phyloP scores from a whole-genome alignment of 352 stramenopile species.

The Lagenidium giganteum region DNA sequence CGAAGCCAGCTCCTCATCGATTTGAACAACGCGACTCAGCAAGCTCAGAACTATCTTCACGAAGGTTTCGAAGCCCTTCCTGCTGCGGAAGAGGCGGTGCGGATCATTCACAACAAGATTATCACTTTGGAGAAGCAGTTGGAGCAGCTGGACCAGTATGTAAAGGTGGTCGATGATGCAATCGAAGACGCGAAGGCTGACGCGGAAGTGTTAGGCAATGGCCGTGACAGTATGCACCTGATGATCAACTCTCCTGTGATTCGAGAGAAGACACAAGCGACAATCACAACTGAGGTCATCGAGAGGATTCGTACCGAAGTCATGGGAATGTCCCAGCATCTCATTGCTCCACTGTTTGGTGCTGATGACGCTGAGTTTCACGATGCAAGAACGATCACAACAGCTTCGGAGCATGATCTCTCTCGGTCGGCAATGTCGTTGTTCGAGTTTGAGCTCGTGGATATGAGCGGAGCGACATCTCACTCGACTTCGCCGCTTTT shows the following conservation, averaged over 20 bases:
- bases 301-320: slow-evolving; percentile 54
- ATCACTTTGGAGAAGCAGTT: slow-evolving; percentile 69
- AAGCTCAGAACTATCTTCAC: slow-evolving; percentile 81
- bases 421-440: slow-evolving; percentile 50
- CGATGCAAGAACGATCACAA: slow-evolving; percentile 49
- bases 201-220: slow-evolving; percentile 35
- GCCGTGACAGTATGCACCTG: slow-evolving; percentile 60
- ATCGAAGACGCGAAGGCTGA: slow-evolving; percentile 66
- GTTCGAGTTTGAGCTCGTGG: slow-evolving; percentile 84
- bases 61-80: slow-evolving; percentile 74
- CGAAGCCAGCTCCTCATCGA: slow-evolving; percentile 78
- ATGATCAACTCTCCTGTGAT: slow-evolving; percentile 14
- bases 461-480: slow-evolving; percentile 67
- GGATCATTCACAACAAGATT: slow-evolving; percentile 81
- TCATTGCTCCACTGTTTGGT: slow-evolving; percentile 71
- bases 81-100: slow-evolving; percentile 72
- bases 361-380: slow-evolving; percentile 84
- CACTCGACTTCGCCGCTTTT: slow-evolving; percentile 58
- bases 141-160: slow-evolving; percentile 50
- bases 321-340: slow-evolving; percentile 66
- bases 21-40: slow-evolving; percentile 73
- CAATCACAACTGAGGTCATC: slow-evolving; percentile 34
- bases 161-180: slow-evolving; percentile 68
- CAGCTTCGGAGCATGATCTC: slow-evolving; percentile 41
- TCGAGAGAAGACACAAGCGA: not conserved